Percentiles rank a stretch among this genome's conserved stretches.
Conservation (phyloP, 2,329 filamentous ascomycete species). For the Exophiala spinifera region DNA sequence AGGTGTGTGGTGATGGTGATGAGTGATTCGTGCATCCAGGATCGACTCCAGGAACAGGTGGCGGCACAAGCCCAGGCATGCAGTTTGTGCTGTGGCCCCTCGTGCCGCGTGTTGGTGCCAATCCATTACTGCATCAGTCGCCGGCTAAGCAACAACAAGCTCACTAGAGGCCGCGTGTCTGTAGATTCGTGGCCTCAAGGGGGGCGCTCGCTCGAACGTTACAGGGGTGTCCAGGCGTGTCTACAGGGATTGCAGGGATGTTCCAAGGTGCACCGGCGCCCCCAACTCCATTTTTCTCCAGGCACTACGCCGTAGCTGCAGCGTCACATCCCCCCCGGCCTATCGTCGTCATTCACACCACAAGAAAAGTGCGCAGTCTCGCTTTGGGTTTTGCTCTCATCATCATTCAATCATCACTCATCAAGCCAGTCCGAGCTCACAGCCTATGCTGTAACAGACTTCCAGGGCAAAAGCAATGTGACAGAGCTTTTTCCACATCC, state of each 20-base stretch:
- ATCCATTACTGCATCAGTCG: not conserved
- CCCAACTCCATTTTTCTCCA: too few species aligned
- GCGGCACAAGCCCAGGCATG: not conserved
- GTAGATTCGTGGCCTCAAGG: not conserved
- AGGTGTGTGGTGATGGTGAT: too few species aligned
- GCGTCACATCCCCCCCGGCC: not conserved
- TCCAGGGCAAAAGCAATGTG: not conserved
- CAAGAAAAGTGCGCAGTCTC: not conserved
- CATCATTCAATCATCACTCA: constrained; percentile 4
- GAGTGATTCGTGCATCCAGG: not conserved
- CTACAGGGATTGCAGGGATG: not conserved
- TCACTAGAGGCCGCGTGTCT: constrained; percentile 17
- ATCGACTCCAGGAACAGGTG: not conserved
- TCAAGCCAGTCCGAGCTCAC: not conserved
- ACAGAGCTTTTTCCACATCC: constrained; percentile 1
- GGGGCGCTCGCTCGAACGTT: not conserved
- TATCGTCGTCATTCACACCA: constrained; percentile 1
- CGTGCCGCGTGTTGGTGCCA: not conserved
- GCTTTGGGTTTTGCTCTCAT: not conserved
- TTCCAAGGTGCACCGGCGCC: too few species aligned
- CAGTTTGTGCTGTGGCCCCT: not conserved
- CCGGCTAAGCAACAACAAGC: constrained; percentile 22
- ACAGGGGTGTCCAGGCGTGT: not conserved
- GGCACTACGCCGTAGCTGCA: too few species aligned
- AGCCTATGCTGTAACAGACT: constrained; percentile 10